These are phyloP conservation scores for Metarhizium humberi DNA, from an alignment of 2,329 filamentous ascomycete genomes.

Conservation along the genomic window DNA sequence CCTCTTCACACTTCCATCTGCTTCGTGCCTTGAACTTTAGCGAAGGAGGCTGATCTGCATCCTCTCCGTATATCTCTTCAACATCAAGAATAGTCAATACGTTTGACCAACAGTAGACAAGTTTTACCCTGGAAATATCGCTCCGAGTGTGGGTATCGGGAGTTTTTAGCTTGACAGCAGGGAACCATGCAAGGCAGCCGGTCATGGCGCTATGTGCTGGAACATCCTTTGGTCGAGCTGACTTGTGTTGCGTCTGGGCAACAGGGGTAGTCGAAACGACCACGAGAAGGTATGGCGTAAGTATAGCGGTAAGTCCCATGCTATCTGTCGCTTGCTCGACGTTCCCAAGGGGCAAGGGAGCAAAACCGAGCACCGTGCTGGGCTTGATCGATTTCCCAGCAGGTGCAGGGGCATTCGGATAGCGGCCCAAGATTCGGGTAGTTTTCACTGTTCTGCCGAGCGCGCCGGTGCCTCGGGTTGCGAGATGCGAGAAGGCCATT, in stretches of 20 bases:
- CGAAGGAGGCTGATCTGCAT: conserved; percentile 67
- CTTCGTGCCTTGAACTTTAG: conserved; percentile 76
- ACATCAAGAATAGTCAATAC: conserved; percentile 90
- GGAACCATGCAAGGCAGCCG: conserved; percentile 94
- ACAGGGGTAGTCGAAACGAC: conserved; percentile 96
- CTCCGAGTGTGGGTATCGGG: conserved; percentile 57
- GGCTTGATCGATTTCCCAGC: conserved; percentile 68
- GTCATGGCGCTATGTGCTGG: conserved; percentile 85
- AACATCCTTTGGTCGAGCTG: conserved; percentile 82
- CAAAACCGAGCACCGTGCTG: conserved; percentile 89
- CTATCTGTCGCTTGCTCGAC: conserved; percentile 79
- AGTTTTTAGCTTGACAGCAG: conserved; percentile 82
- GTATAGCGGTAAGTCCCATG: conserved; percentile 85
- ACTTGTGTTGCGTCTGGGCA: conserved; percentile 93
- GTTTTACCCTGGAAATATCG: conserved; percentile 69
- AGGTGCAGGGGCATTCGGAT: conserved; percentile 61
- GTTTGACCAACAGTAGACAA: conserved; percentile 98
- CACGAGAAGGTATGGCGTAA: conserved; percentile 91
- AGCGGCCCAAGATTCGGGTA: conserved; percentile 81
- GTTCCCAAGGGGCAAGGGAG: conserved; percentile 86
- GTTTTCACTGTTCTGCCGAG: conserved; percentile 82
- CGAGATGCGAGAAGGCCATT: conserved; percentile 97
- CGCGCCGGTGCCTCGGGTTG: conserved; percentile 79
- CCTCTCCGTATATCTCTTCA: conserved; percentile 57
- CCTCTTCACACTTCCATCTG: conserved; percentile 87